Percentiles rank a stretch among this genome's conserved stretches.
Evolutionary conservation across 192 early-diverging fungal species (phyloP).

Genomic region (Helicostylum pulchrum): DNA sequence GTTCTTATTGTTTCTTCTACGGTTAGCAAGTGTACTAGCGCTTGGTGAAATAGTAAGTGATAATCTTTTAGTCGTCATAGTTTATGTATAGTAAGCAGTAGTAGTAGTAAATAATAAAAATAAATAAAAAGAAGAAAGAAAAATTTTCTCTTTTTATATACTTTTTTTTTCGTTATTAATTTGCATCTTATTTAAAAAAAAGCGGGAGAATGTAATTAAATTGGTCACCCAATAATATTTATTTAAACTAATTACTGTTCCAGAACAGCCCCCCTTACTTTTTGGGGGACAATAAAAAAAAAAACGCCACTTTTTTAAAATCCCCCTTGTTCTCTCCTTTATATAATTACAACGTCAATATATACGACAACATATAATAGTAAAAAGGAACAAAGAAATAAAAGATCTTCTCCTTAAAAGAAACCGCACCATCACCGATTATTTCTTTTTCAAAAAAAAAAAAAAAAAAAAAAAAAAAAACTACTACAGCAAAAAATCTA

Average conservation of each 20-base stretch:
- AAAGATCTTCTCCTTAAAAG: too few species aligned
- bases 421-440: too few species aligned
- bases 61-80: conserved; percentile 4
- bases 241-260: conserved; percentile 10
- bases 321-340: background rate
- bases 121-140: background rate
- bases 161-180: background rate
- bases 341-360: background rate
- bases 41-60: conserved; percentile 13
- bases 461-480: too few species aligned
- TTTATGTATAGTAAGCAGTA: background rate
- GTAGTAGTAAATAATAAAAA: background rate
- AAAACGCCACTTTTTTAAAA: too few species aligned
- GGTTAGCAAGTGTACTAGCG: conserved; percentile 17
- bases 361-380: too few species aligned
- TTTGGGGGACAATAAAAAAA: too few species aligned
- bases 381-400: too few species aligned
- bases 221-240: conserved; percentile 11
- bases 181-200: background rate
- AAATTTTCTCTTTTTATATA: background rate
- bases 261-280: background rate
- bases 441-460: too few species aligned
- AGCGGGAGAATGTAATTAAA: conserved; percentile 6
- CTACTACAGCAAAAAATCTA: too few species aligned
- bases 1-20: conserved; percentile 33